A percentile compares a stretch with the other conserved stretches of the same genome.
These are phyloP conservation scores for Suillus sp. DNA, from an alignment of 768 basidiomycete genomes.

Conservation along the genomic window DNA sequence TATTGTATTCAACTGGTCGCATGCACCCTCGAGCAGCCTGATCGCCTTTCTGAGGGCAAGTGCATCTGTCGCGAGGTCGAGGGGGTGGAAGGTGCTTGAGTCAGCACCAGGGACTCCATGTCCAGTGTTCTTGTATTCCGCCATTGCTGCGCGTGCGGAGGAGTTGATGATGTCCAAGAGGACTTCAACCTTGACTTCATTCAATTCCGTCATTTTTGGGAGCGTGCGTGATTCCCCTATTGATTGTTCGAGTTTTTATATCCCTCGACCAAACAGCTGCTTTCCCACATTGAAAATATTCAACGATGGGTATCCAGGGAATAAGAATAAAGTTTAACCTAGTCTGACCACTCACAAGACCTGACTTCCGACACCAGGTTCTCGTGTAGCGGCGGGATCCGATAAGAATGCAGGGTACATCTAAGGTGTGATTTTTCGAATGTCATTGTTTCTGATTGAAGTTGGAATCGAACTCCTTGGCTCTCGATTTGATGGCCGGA, in stretches of 20 bases:
- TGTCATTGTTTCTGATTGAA: too few species aligned
- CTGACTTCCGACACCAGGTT: too few species aligned
- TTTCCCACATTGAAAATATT: too few species aligned
- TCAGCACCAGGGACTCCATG: slow-evolving; percentile 29
- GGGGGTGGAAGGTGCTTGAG: slow-evolving; percentile 24
- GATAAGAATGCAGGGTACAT: too few species aligned
- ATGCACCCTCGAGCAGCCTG: slow-evolving; percentile 28
- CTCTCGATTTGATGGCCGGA: too few species aligned
- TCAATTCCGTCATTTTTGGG: background rate
- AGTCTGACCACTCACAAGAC: too few species aligned
- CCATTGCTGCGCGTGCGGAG: slow-evolving; percentile 30
- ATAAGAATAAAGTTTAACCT: too few species aligned
- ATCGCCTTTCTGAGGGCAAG: slow-evolving; percentile 29
- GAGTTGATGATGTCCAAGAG: slow-evolving; percentile 35
- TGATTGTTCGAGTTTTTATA: background rate
- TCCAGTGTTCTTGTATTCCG: slow-evolving; percentile 28
- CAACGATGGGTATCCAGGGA: too few species aligned
- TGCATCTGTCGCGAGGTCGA: slow-evolving; percentile 24
- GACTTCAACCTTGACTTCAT: slow-evolving; percentile 31
- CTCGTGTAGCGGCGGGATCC: too few species aligned
- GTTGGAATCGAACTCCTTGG: too few species aligned
- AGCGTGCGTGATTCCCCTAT: background rate
- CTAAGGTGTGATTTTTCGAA: too few species aligned
- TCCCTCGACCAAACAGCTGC: background rate
- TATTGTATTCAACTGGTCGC: slow-evolving; percentile 27